phyloP scores from a whole-genome alignment of 768 basidiomycete species.

The Lactarius hatsudake region DNA sequence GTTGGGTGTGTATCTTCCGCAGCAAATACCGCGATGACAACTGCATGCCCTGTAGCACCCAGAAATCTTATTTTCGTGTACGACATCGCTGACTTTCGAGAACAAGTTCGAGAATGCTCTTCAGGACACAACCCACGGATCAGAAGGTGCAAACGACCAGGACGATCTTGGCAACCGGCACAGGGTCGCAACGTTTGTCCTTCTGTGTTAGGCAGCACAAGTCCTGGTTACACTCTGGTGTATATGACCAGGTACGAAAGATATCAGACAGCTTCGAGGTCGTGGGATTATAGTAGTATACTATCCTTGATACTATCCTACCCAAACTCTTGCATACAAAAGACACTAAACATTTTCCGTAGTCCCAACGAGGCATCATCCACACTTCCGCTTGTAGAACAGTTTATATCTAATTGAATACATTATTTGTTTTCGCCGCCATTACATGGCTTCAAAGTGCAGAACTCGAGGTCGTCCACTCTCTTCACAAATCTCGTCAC shows the following conservation, averaged over 20 bases:
- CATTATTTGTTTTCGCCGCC: background rate
- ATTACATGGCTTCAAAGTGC: background rate
- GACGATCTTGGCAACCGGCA: conserved; percentile 72
- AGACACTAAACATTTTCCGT: background rate
- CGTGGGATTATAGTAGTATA: conserved; percentile 2
- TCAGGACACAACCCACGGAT: conserved; percentile 58
- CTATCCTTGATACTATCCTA: background rate
- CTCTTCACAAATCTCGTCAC: background rate
- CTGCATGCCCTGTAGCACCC: background rate
- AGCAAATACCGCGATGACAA: background rate
- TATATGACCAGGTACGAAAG: background rate
- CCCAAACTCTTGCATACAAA: background rate
- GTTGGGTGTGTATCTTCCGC: background rate
- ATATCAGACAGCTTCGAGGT: background rate
- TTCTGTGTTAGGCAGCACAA: conserved; percentile 80
- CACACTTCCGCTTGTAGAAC: background rate
- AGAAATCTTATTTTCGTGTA: conserved; percentile 31
- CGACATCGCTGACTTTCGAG: conserved; percentile 62
- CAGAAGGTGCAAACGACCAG: conserved; percentile 74
- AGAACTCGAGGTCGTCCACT: background rate
- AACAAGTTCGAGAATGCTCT: conserved; percentile 74
- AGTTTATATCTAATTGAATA: background rate
- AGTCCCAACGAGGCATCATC: background rate
- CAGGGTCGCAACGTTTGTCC: conserved; percentile 62
- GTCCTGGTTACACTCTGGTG: conserved; percentile 60